phyloP scores from a whole-genome alignment of 306 rosid genomes.

The Castanea sativa region DNA sequence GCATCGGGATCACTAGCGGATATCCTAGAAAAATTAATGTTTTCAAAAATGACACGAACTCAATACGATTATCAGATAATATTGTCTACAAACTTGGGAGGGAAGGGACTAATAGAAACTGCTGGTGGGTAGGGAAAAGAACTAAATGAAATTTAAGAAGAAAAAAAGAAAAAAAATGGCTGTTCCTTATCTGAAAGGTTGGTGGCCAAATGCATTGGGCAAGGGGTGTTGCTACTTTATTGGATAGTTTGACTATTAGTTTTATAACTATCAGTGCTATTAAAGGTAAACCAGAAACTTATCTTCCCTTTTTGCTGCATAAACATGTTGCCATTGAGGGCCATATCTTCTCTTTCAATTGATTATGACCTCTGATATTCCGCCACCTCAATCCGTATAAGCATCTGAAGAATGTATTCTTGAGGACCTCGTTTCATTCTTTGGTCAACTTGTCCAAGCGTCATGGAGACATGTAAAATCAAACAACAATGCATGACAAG shows the following conservation, averaged over 20 bases:
- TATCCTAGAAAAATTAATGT: background rate
- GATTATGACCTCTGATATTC: slow-evolving; percentile 27
- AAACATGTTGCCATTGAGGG: slow-evolving; percentile 16
- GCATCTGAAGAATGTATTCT: slow-evolving; percentile 23
- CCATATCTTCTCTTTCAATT: slow-evolving; percentile 14
- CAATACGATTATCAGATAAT: background rate
- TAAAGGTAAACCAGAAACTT: slow-evolving; percentile 20
- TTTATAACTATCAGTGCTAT: background rate
- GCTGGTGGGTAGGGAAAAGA: background rate
- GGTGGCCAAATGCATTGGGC: slow-evolving; percentile 9
- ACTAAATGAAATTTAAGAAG: background rate
- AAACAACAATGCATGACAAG: slow-evolving; percentile 24
- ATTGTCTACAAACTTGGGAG: background rate
- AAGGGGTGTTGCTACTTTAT: slow-evolving; percentile 18
- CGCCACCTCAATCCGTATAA: slow-evolving; percentile 14
- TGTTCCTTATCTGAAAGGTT: background rate
- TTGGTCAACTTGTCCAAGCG: slow-evolving; percentile 38
- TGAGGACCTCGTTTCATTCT: slow-evolving; percentile 22
- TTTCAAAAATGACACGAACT: background rate
- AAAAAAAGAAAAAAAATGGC: background rate
- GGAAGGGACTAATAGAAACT: background rate
- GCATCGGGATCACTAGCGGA: background rate
- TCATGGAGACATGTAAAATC: slow-evolving; percentile 27
- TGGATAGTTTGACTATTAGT: slow-evolving; percentile 6
- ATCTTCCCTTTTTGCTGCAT: slow-evolving; percentile 12